Conservation (phyloP, 148 eudicot genomes). For the Talinum fruticosum region DNA sequence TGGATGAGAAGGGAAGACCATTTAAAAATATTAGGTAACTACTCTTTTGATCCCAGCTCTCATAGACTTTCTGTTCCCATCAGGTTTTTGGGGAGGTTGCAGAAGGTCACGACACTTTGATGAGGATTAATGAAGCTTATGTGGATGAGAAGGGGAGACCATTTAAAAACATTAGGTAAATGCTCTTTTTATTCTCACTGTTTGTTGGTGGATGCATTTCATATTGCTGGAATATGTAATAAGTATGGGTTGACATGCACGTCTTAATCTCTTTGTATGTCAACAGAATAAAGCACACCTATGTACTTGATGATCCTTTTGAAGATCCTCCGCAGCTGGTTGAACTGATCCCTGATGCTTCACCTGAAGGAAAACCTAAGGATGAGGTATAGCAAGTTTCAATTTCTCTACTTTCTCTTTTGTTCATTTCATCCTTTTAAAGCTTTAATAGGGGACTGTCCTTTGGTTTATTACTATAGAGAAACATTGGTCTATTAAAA, state of each 20-base stretch:
- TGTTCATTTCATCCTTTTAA: not conserved
- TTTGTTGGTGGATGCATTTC: not conserved
- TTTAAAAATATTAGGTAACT: conserved; percentile 80
- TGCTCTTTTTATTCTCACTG: not conserved
- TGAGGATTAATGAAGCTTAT: conserved; percentile 87
- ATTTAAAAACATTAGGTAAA: conserved; percentile 79
- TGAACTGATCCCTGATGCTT: conserved; percentile 78
- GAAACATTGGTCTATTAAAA: not conserved
- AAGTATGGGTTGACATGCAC: not conserved
- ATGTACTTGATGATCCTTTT: conserved; percentile 86
- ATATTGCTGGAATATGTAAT: not conserved
- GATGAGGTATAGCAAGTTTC: conserved; percentile 56
- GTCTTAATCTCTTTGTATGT: conserved; percentile 9
- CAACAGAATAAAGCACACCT: conserved; percentile 85
- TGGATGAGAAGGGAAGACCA: conserved; percentile 78
- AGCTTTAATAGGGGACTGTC: not conserved
- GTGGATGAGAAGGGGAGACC: conserved; percentile 83
- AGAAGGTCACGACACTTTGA: conserved; percentile 78
- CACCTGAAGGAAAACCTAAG: conserved; percentile 93
- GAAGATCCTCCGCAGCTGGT: conserved; percentile 78
- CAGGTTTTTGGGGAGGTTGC: conserved; percentile 97
- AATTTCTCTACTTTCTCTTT: not conserved
- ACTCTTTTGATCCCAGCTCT: not conserved
- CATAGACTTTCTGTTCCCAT: not conserved
- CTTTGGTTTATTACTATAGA: not conserved